A percentile compares a stretch with the other conserved stretches of the same genome.
phyloP scores from a whole-genome alignment of 306 rosid species.

The Pterocarpus santalinus region DNA sequence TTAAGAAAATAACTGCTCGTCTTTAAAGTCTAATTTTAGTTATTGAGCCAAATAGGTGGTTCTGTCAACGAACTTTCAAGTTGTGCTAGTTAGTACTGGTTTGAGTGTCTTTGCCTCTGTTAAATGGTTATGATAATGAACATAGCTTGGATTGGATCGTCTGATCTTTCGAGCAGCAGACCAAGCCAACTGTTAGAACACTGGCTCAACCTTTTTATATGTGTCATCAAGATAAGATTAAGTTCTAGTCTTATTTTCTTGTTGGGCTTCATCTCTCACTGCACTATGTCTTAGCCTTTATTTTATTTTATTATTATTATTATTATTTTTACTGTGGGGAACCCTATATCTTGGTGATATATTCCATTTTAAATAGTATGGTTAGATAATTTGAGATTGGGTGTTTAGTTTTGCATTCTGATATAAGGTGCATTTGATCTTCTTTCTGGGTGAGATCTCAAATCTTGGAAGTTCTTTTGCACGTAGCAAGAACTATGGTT shows the following conservation, averaged over 20 bases:
- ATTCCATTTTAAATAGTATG: conserved; percentile 30
- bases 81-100: conserved; percentile 9
- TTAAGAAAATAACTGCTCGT: conserved; percentile 3
- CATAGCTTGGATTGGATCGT: no score
- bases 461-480: conserved; percentile 25
- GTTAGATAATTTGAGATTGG: conserved; percentile 28
- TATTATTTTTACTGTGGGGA: not conserved
- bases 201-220: no score
- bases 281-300: conserved; percentile 8
- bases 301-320: not conserved
- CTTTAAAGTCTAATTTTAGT: not conserved
- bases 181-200: no score
- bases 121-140: no score
- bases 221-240: no score
- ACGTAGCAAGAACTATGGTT: not conserved
- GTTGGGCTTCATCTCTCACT: conserved; percentile 21
- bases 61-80: not conserved
- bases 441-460: conserved; percentile 17
- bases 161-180: no score
- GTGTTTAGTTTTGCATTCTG: conserved; percentile 38
- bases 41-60: conserved; percentile 20
- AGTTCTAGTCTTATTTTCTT: not conserved
- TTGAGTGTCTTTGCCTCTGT: conserved; percentile 24
- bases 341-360: conserved; percentile 21
- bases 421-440: conserved; percentile 11